phyloP scores from a whole-genome alignment of 169 alveolate species.

The Plasmodium vivax region DNA sequence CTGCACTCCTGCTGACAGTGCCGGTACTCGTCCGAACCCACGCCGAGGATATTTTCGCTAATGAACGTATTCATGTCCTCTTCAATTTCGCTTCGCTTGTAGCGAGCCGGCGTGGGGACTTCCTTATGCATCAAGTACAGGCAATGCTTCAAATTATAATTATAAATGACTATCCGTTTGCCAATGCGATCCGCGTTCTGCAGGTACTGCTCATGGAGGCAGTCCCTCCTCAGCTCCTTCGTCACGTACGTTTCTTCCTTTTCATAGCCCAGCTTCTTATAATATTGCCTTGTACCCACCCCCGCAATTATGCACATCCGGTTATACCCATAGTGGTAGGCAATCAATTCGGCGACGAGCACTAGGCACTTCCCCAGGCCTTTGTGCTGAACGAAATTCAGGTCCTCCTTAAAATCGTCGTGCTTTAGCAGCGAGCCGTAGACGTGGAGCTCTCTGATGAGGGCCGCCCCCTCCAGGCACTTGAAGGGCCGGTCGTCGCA shows the following conservation, averaged over 20 bases:
- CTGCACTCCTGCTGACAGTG: conserved; percentile 19
- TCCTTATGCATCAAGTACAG: conserved; percentile 66
- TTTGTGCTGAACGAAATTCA: conserved; percentile 74
- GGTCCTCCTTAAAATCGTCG: conserved; percentile 51
- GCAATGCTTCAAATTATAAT: conserved; percentile 50
- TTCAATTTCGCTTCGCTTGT: conserved; percentile 49
- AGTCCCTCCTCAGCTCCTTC: conserved; percentile 81
- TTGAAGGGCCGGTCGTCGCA: conserved; percentile 76
- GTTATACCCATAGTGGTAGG: conserved; percentile 81
- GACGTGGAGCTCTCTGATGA: conserved; percentile 94
- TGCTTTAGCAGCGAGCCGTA: conserved; percentile 85
- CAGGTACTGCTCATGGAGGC: conserved; percentile 62
- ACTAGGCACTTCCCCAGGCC: conserved; percentile 82
- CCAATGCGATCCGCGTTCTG: conserved; percentile 17
- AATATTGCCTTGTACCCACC: conserved; percentile 99
- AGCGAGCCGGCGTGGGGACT: conserved; percentile 21
- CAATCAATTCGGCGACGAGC: conserved; percentile 83
- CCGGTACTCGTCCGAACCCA: neutral
- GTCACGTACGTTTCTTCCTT: conserved; percentile 96
- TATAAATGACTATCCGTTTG: conserved; percentile 16
- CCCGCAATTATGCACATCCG: conserved; percentile 98
- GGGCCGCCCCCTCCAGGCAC: conserved; percentile 87
- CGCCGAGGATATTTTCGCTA: conserved; percentile 20
- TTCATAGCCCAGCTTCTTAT: conserved; percentile 96
- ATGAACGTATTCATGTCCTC: conserved; percentile 45